Conservation (phyloP, 2,329 filamentous ascomycete species). For the Bipolaris sorokiniana region DNA sequence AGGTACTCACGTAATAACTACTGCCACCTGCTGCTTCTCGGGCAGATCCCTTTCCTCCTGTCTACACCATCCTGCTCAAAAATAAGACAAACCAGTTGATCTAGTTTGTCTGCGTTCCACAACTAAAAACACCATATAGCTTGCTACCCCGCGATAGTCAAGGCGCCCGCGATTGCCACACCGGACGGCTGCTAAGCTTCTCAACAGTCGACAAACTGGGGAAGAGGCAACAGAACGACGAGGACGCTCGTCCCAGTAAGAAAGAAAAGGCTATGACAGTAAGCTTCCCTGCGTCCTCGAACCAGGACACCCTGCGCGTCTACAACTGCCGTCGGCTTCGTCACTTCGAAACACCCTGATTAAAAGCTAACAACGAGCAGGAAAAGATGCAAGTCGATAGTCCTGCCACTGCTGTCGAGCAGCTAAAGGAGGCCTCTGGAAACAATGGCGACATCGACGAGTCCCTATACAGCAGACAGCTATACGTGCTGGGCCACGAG, state of each 20-base stretch:
- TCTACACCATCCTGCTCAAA: constrained; percentile 7
- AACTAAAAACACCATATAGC: background rate
- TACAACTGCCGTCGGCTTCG: constrained; percentile 1
- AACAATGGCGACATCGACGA: constrained; percentile 68
- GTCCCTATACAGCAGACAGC: constrained; percentile 70
- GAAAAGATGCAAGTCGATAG: constrained; percentile 69
- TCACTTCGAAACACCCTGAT: constrained; percentile 6
- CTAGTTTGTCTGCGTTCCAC: constrained; percentile 6
- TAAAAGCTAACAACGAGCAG: constrained; percentile 37
- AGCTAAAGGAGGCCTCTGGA: constrained; percentile 58
- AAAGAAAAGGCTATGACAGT: constrained; percentile 53
- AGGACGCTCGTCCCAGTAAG: constrained; percentile 50
- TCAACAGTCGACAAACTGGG: constrained; percentile 50
- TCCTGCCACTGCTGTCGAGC: constrained; percentile 62
- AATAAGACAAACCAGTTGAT: constrained; percentile 10
- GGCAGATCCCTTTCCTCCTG: background rate
- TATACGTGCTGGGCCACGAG: constrained; percentile 75
- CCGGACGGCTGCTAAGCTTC: constrained; percentile 33
- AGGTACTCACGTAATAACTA: constrained; percentile 24
- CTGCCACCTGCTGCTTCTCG: constrained; percentile 20
- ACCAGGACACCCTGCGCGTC: constrained; percentile 5
- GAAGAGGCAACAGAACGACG: constrained; percentile 49
- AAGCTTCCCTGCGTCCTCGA: constrained; percentile 25
- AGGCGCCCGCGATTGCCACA: constrained; percentile 23
- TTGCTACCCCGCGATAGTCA: constrained; percentile 23